phyloP scores from a whole-genome alignment of 2,329 filamentous ascomycete species.

The Colletotrichum sp. region DNA sequence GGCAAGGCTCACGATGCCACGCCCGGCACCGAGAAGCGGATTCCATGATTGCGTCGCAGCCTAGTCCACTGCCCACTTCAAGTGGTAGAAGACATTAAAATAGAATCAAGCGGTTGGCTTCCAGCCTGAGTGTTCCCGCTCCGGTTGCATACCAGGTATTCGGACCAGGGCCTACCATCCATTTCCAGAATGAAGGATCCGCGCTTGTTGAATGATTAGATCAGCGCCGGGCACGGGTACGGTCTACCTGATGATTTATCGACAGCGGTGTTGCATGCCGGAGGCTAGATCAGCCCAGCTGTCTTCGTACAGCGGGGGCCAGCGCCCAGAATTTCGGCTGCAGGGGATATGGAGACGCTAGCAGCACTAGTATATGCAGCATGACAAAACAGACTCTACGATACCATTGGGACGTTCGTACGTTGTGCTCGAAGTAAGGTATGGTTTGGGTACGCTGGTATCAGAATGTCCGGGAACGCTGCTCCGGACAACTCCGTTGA shows the following conservation, averaged over 20 bases:
- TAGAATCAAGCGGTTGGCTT: neutral
- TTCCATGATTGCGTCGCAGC: neutral
- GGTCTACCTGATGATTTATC: neutral
- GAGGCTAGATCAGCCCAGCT: neutral
- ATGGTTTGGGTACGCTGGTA: neutral
- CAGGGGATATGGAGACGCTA: neutral
- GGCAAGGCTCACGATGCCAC: neutral
- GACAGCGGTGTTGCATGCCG: neutral
- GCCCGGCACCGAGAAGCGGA: neutral
- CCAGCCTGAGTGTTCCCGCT: neutral
- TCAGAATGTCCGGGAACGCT: neutral
- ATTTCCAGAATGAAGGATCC: neutral
- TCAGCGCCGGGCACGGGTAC: neutral
- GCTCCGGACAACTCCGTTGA: neutral
- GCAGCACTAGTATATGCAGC: slow-evolving; percentile 1
- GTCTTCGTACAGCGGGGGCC: slow-evolving; percentile 1
- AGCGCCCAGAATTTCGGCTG: neutral
- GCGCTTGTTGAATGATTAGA: neutral
- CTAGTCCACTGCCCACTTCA: neutral
- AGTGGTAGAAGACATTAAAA: slow-evolving; percentile 6
- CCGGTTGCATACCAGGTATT: neutral
- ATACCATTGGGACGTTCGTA: slow-evolving; percentile 9
- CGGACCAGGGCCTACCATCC: neutral
- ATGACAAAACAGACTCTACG: neutral
- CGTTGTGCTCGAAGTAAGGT: neutral